phyloP scores from a whole-genome alignment of 1,284 basidiomycete species.

The Ceratobasidium sp. region DNA sequence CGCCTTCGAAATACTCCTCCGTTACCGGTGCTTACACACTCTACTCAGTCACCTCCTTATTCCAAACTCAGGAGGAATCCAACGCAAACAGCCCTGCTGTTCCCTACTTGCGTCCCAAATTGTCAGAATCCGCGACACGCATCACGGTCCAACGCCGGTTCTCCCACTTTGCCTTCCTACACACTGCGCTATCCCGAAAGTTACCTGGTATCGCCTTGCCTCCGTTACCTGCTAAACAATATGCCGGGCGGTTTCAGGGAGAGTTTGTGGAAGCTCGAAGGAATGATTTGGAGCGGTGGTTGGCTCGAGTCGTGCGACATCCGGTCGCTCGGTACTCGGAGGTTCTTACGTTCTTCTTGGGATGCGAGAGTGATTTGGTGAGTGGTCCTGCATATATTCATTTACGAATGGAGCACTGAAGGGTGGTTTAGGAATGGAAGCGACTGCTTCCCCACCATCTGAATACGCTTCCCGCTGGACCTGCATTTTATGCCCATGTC shows the following conservation, averaged over 20 bases:
- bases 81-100: conserved; percentile 24
- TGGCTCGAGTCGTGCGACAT: conserved; percentile 78
- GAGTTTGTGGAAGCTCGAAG: conserved; percentile 86
- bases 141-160: conserved; percentile 85
- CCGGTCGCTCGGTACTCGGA: conserved; percentile 83
- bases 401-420: background rate
- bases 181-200: conserved; percentile 73
- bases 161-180: conserved; percentile 85
- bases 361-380: conserved; percentile 78
- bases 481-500: conserved; percentile 81
- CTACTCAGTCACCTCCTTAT: conserved; percentile 81
- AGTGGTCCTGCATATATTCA: conserved; percentile 52
- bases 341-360: conserved; percentile 83
- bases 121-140: conserved; percentile 58
- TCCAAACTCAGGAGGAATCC: conserved; percentile 56
- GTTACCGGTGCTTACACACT: conserved; percentile 80
- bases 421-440: conserved; percentile 73
- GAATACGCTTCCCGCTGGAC: conserved; percentile 67
- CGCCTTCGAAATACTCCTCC: conserved; percentile 77
- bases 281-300: conserved; percentile 83
- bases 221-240: conserved; percentile 86
- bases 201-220: conserved; percentile 83
- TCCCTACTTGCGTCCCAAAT: conserved; percentile 14
- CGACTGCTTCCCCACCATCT: conserved; percentile 72
- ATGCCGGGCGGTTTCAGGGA: conserved; percentile 80